Conservation (phyloP, 768 basidiomycete genomes). For the Galerina marginata region DNA sequence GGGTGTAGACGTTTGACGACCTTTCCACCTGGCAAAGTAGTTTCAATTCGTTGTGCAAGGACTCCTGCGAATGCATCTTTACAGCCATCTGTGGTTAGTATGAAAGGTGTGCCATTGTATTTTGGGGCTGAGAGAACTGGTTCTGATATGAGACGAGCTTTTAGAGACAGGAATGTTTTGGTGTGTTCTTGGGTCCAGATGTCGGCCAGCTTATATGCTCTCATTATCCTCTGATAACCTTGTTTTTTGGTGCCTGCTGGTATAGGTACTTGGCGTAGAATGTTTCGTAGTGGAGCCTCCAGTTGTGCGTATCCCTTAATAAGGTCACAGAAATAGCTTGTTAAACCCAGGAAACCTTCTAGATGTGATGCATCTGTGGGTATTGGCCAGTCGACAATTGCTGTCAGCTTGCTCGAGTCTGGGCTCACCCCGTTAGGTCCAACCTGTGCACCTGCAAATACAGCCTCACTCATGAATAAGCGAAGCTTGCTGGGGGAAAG, state of each 20-base stretch:
- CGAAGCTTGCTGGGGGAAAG: constrained; percentile 40
- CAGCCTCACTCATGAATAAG: constrained; percentile 40
- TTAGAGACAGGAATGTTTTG: constrained; percentile 32
- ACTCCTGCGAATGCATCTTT: constrained; percentile 39
- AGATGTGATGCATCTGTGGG: constrained; percentile 38
- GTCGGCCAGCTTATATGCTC: constrained; percentile 8
- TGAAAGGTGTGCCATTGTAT: constrained; percentile 40
- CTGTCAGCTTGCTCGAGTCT: constrained; percentile 41
- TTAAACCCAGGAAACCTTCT: constrained; percentile 39
- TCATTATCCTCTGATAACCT: constrained; percentile 31
- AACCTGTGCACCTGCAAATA: constrained; percentile 43
- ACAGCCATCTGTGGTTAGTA: constrained; percentile 42
- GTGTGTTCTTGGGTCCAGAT: constrained; percentile 22
- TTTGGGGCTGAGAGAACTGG: constrained; percentile 36
- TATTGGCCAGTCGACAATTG: constrained; percentile 39
- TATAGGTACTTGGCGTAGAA: constrained; percentile 27
- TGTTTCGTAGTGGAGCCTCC: constrained; percentile 35
- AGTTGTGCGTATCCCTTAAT: constrained; percentile 38
- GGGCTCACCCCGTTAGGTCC: constrained; percentile 39
- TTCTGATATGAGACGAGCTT: constrained; percentile 32
- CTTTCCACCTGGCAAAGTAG: constrained; percentile 27
- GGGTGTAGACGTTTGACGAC: constrained; percentile 30
- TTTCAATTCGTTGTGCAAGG: constrained; percentile 29
- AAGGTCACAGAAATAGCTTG: constrained; percentile 38
- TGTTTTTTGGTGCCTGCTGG: constrained; percentile 21